Percentiles rank a stretch among this genome's conserved stretches.
phyloP scores from a whole-genome alignment of 192 early-diverging fungal species.

The Backusella circina region DNA sequence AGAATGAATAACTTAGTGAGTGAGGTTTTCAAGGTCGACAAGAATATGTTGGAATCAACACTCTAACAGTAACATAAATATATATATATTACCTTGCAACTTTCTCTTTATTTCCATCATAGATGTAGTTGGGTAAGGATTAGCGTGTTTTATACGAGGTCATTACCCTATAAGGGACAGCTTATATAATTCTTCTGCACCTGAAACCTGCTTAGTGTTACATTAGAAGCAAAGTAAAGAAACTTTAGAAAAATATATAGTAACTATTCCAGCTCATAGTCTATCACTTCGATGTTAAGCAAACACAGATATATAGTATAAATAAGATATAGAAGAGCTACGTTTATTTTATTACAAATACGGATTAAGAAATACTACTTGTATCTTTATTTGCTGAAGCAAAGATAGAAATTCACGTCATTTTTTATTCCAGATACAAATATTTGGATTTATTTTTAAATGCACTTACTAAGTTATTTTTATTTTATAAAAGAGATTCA shows the following conservation, averaged over 20 bases:
- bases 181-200: not conserved
- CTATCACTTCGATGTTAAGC: no score
- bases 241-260: not conserved
- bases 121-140: not conserved
- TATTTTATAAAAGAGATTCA: no score
- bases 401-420: not conserved
- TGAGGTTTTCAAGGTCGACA: no score
- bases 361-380: no score
- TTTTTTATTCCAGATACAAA: not conserved
- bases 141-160: not conserved
- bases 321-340: no score
- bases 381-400: no score
- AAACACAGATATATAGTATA: no score
- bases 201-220: not conserved
- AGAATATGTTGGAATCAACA: no score
- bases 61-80: no score
- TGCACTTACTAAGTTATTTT: no score
- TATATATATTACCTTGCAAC: no score
- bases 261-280: not conserved
- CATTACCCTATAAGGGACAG: not conserved
- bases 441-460: not conserved
- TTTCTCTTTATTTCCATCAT: not conserved
- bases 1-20: no score
- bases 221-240: not conserved
- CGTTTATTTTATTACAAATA: not conserved